Percentiles rank a stretch among this genome's conserved stretches.
These are phyloP conservation scores for Ciborinia camelliae DNA, from an alignment of 2,329 filamentous ascomycete species.

Conservation along the genomic window DNA sequence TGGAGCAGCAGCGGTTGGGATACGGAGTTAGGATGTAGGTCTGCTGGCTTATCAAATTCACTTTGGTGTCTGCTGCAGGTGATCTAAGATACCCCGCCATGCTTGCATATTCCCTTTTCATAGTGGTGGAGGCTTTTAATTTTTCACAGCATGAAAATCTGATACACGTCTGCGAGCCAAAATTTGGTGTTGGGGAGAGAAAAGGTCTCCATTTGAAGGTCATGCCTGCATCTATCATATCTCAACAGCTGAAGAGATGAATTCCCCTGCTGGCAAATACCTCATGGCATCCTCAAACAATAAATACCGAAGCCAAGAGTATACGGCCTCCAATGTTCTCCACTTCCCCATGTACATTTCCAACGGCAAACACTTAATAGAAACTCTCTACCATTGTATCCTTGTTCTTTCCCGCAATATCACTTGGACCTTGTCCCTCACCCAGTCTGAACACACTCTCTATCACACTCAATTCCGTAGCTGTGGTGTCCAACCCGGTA, in stretches of 20 bases:
- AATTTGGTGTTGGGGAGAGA: background rate
- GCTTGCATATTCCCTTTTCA: too few relatives aligned
- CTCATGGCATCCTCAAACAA: background rate
- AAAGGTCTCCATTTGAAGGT: constrained; percentile 6
- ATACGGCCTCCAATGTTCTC: background rate
- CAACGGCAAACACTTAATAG: constrained; percentile 62
- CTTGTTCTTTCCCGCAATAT: constrained; percentile 83
- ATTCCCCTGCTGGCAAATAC: background rate
- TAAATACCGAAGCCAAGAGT: background rate
- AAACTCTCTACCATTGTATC: constrained; percentile 99
- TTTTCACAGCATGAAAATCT: background rate
- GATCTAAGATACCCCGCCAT: background rate
- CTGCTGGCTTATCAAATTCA: too few relatives aligned
- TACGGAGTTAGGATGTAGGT: background rate
- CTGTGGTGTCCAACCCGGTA: constrained; percentile 88
- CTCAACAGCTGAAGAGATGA: background rate
- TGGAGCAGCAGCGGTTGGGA: background rate
- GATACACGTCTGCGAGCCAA: background rate
- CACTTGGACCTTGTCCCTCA: constrained; percentile 75
- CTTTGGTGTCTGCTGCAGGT: too few relatives aligned
- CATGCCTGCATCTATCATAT: background rate
- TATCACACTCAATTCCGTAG: constrained; percentile 94
- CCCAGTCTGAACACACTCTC: constrained; percentile 95
- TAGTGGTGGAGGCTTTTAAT: background rate
- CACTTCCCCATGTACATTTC: constrained; percentile 8